Evolutionary conservation across 1,139 yeast species (phyloP).

Genomic region (Lodderomyces theae): DNA sequence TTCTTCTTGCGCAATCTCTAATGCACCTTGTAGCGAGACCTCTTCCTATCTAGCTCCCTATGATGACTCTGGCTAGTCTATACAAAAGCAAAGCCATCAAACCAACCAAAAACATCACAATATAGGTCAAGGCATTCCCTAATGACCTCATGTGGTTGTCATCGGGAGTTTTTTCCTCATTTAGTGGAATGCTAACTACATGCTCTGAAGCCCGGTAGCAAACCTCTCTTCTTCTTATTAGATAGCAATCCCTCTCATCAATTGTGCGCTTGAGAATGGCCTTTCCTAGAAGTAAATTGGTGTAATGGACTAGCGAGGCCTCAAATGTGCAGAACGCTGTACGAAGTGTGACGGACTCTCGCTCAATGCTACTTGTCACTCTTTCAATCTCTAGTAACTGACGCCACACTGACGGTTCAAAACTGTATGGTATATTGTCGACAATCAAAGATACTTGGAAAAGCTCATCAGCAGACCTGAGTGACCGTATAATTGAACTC

Average conservation of each 20-base stretch:
- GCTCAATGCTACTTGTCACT: conserved; percentile 37
- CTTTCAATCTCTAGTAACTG: conserved; percentile 37
- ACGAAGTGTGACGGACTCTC: conserved; percentile 30
- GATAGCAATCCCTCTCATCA: conserved; percentile 29
- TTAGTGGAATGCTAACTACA: conserved; percentile 43
- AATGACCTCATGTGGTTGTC: conserved; percentile 20
- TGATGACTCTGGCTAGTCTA: conserved; percentile 21
- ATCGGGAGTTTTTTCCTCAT: conserved; percentile 26
- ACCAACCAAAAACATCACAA: conserved; percentile 20
- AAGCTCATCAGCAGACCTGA: conserved; percentile 25
- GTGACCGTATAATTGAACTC: conserved; percentile 23
- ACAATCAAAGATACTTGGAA: conserved; percentile 27
- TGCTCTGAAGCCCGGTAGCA: conserved; percentile 45
- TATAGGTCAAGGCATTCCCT: conserved; percentile 22
- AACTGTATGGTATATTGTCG: conserved; percentile 6
- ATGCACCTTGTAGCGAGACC: too few species aligned
- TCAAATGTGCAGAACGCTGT: conserved; percentile 34
- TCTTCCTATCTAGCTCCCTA: conserved; percentile 1
- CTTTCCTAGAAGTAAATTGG: conserved; percentile 38
- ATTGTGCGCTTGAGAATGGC: conserved; percentile 42
- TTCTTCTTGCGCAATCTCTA: too few species aligned
- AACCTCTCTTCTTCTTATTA: conserved; percentile 37
- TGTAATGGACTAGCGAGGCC: conserved; percentile 36
- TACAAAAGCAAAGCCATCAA: conserved; percentile 22
- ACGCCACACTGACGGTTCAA: background rate